Percentiles rank a stretch among this genome's conserved stretches.
These are phyloP conservation scores for Entophlyctis luteolus DNA, from an alignment of 192 early-diverging fungal genomes.

Conservation along the genomic window DNA sequence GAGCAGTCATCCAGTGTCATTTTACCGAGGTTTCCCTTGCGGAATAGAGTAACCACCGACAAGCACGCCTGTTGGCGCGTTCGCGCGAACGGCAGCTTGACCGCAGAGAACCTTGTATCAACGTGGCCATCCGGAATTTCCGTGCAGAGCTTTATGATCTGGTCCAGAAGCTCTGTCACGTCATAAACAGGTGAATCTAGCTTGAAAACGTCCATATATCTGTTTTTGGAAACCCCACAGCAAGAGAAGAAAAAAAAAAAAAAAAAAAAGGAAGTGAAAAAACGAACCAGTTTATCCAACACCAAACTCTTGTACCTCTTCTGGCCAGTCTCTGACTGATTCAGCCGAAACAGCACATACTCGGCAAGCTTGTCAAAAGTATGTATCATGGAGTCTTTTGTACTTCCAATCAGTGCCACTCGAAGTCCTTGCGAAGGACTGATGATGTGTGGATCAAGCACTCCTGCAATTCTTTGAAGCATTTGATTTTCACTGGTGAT, in stretches of 20 bases:
- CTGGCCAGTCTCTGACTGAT: conserved; percentile 48
- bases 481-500: background rate
- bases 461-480: background rate
- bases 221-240: too few relatives aligned
- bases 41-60: conserved; percentile 71
- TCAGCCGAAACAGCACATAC: conserved; percentile 84
- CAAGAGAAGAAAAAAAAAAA: background rate
- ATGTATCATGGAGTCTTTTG: conserved; percentile 80
- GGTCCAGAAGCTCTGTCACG: background rate
- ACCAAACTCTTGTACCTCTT: conserved; percentile 48
- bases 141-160: background rate
- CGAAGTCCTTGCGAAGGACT: conserved; percentile 81
- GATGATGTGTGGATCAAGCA: conserved; percentile 69
- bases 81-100: background rate
- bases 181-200: background rate
- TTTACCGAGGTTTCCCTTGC: conserved; percentile 75
- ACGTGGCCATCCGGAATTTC: too few relatives aligned
- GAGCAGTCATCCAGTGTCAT: conserved; percentile 77
- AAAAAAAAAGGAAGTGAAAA: background rate
- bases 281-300: background rate
- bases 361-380: conserved; percentile 79
- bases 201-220: background rate
- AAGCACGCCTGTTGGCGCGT: background rate
- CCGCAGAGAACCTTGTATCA: too few relatives aligned
- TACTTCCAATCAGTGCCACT: conserved; percentile 72